Percentiles rank a stretch among this genome's conserved stretches.
Conservation (phyloP, 148 eudicot species). For the Fallopia convolvulus region DNA sequence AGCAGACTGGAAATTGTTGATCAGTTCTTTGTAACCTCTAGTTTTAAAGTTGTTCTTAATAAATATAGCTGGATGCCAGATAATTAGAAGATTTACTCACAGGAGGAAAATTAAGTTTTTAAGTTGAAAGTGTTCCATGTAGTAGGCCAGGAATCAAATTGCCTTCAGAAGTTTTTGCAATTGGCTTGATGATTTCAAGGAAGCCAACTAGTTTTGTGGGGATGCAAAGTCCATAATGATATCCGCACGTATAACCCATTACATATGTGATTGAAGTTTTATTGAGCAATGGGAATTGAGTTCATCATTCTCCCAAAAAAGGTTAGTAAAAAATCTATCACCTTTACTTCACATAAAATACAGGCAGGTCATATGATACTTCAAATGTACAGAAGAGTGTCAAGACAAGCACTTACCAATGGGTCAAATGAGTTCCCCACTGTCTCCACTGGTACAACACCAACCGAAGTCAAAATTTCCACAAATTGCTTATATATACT, state of each 20-base stretch:
- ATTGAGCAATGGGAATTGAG: not conserved
- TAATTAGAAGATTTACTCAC: not conserved
- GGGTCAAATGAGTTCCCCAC: constrained; percentile 77
- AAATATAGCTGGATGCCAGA: not conserved
- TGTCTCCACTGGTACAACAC: constrained; percentile 77
- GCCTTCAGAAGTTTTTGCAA: not conserved
- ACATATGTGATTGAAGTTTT: not conserved
- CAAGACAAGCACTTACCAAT: constrained; percentile 44
- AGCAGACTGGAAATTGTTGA: not conserved
- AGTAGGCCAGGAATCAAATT: not conserved
- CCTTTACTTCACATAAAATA: not conserved
- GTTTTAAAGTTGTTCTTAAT: not conserved
- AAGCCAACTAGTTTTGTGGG: not conserved
- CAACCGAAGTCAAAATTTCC: constrained; percentile 65
- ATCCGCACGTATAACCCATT: not conserved
- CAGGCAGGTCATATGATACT: not conserved
- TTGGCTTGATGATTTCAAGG: not conserved
- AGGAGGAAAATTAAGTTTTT: not conserved
- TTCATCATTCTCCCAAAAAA: not conserved
- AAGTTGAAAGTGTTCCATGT: not conserved
- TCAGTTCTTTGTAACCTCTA: not conserved
- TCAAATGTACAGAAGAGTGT: not conserved
- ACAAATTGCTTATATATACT: constrained; percentile 86
- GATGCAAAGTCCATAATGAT: not conserved
- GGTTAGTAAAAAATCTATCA: not conserved